Evolutionary conservation across 352 stramenopile species (phyloP).

Genomic region (Phytopythium helicoides): DNA sequence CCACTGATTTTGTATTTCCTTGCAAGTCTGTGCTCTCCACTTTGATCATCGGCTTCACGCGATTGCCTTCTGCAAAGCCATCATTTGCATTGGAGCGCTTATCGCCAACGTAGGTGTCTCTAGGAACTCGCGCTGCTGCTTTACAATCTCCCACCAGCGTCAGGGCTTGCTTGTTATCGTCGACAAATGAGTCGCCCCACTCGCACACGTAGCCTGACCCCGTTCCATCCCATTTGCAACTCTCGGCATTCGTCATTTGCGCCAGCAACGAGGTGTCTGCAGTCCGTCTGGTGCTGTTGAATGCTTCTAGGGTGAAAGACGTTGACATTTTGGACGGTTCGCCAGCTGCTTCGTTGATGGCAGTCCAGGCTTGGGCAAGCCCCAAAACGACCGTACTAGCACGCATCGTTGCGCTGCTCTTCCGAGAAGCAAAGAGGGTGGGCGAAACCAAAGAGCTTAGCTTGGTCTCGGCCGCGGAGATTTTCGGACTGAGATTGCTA

Average conservation of each 20-base stretch:
- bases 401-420: no score
- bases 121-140: neutral
- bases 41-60: conserved; percentile 3
- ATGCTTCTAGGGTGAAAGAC: no score
- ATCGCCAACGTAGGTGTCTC: conserved; percentile 17
- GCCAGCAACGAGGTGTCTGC: no score
- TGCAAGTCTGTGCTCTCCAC: neutral
- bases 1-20: neutral
- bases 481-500: no score
- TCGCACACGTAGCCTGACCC: neutral
- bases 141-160: neutral
- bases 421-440: no score
- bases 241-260: neutral
- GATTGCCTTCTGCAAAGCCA: neutral
- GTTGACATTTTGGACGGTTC: no score
- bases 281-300: no score
- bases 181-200: neutral
- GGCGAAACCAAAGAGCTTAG: no score
- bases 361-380: no score
- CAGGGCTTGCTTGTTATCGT: neutral
- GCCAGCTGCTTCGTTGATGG: no score
- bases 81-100: conserved; percentile 11
- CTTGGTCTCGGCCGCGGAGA: no score
- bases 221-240: neutral
- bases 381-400: no score